phyloP scores from a whole-genome alignment of 345 rosid species.

The Fremontodendron californicum region DNA sequence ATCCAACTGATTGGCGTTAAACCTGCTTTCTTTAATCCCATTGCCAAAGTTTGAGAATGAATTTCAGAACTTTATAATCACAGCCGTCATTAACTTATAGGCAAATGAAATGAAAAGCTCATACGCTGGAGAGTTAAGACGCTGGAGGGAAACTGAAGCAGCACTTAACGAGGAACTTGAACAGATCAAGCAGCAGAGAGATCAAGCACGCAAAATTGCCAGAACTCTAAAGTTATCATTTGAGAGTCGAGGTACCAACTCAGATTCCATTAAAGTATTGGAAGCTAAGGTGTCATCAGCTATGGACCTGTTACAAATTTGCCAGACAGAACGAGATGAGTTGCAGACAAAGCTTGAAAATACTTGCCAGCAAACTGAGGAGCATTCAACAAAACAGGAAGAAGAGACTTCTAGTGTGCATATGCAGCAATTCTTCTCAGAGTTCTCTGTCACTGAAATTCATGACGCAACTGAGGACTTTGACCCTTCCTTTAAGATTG shows the following conservation, averaged over 20 bases:
- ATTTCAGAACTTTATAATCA: background rate
- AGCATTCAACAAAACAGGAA: slow-evolving; percentile 22
- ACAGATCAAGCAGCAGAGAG: slow-evolving; percentile 33
- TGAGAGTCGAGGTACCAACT: slow-evolving; percentile 12
- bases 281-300: slow-evolving; percentile 13
- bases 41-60: background rate
- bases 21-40: background rate
- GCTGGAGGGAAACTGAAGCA: slow-evolving; percentile 33
- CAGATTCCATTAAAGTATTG: slow-evolving; percentile 13
- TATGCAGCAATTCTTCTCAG: slow-evolving; percentile 19
- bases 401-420: slow-evolving; percentile 23
- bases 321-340: slow-evolving; percentile 27
- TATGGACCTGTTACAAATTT: slow-evolving; percentile 19
- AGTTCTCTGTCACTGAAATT: slow-evolving; percentile 31
- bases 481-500: slow-evolving; percentile 29
- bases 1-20: background rate
- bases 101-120: slow-evolving; percentile 36
- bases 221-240: slow-evolving; percentile 8
- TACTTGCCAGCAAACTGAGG: slow-evolving; percentile 30
- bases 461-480: slow-evolving; percentile 33
- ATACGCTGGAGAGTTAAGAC: slow-evolving; percentile 32
- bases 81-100: slow-evolving; percentile 17
- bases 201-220: slow-evolving; percentile 38
- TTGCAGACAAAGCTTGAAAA: slow-evolving; percentile 30
- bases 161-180: slow-evolving; percentile 26